phyloP scores from a whole-genome alignment of 768 basidiomycete genomes.

The Psilocybe cyanescens region DNA sequence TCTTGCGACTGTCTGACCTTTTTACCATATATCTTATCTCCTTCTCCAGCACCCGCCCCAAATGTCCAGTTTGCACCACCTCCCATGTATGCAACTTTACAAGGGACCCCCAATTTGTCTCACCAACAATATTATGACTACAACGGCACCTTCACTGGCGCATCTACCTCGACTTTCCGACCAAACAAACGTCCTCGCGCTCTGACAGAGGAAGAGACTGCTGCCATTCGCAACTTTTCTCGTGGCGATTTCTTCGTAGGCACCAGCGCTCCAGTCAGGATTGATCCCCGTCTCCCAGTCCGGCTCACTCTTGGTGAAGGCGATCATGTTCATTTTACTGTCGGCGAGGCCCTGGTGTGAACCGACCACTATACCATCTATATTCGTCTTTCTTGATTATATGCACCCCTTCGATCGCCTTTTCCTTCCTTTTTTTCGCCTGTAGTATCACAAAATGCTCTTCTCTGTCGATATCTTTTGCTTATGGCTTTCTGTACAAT shows the following conservation, averaged over 20 bases:
- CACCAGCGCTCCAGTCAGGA: conserved; percentile 78
- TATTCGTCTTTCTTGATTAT: background rate
- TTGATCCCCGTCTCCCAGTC: conserved; percentile 81
- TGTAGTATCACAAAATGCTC: conserved; percentile 6
- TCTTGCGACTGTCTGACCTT: background rate
- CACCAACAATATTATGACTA: conserved; percentile 83
- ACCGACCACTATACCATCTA: conserved; percentile 6
- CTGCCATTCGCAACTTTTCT: conserved; percentile 80
- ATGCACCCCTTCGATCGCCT: background rate
- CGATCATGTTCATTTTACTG: conserved; percentile 74
- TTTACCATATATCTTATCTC: conserved; percentile 13
- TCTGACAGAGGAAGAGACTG: conserved; percentile 83
- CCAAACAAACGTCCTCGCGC: conserved; percentile 78
- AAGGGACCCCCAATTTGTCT: conserved; percentile 50
- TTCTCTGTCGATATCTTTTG: conserved; percentile 5
- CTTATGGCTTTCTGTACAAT: conserved; percentile 19
- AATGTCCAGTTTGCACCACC: conserved; percentile 48
- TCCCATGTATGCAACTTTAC: conserved; percentile 53
- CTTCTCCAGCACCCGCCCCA: conserved; percentile 27
- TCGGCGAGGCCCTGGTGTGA: conserved; percentile 47
- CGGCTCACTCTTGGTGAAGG: conserved; percentile 81
- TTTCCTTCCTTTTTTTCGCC: background rate
- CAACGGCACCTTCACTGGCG: conserved; percentile 66
- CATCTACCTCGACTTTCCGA: conserved; percentile 79
- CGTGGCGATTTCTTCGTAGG: conserved; percentile 86